Conservation (phyloP, 2,329 filamentous ascomycete species). For the Aspergillus sp. region DNA sequence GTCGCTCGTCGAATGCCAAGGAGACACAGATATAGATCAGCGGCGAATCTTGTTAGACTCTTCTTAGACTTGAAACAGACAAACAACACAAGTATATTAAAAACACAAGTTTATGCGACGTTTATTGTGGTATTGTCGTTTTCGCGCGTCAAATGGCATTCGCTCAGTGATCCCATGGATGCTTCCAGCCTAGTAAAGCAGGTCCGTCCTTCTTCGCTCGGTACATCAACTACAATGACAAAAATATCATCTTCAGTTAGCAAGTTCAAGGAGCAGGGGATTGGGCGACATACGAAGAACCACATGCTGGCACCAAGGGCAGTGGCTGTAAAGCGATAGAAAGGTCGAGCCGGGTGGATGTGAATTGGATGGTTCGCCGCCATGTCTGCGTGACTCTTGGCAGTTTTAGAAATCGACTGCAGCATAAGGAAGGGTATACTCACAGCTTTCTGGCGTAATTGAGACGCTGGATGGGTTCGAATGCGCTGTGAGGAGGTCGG, state of each 20-base stretch:
- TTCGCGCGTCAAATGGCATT: background rate
- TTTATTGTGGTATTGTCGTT: slow-evolving; percentile 3
- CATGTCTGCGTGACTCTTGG: slow-evolving; percentile 34
- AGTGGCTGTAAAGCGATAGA: slow-evolving; percentile 87
- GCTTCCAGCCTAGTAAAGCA: slow-evolving; percentile 87
- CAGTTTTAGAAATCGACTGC: background rate
- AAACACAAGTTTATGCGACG: background rate
- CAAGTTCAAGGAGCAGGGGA: background rate
- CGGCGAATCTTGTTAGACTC: background rate
- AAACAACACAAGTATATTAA: background rate
- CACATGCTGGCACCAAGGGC: slow-evolving; percentile 95
- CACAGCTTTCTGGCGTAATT: background rate
- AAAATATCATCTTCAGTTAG: slow-evolving; percentile 22
- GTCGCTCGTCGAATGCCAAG: background rate
- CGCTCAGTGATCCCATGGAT: slow-evolving; percentile 89
- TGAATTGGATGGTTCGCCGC: slow-evolving; percentile 50
- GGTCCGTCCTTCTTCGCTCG: slow-evolving; percentile 95
- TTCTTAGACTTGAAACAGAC: background rate
- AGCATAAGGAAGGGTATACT: background rate
- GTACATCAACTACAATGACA: slow-evolving; percentile 78
- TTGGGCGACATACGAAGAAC: slow-evolving; percentile 77
- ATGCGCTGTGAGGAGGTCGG: background rate
- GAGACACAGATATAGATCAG: background rate
- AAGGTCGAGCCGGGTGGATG: slow-evolving; percentile 64
- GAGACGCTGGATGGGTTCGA: background rate